Percentiles rank a stretch among this genome's conserved stretches.
These are phyloP conservation scores for Fusarium tanahbumbuense DNA, from an alignment of 2,329 filamentous ascomycete genomes.

Conservation along the genomic window DNA sequence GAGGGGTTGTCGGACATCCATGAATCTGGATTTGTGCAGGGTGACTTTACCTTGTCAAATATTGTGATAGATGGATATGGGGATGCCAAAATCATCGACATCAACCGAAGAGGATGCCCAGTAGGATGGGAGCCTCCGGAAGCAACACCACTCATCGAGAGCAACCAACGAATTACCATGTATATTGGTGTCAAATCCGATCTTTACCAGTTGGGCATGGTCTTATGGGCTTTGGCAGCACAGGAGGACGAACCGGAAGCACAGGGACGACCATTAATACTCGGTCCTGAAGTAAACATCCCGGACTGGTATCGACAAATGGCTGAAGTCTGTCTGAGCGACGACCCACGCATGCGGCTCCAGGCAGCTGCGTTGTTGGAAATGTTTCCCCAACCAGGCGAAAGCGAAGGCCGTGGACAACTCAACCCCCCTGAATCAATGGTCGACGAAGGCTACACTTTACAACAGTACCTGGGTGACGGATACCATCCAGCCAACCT, in stretches of 20 bases:
- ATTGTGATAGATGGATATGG: slow-evolving; percentile 89
- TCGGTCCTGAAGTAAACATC: slow-evolving; percentile 69
- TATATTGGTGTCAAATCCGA: slow-evolving; percentile 99
- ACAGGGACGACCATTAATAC: slow-evolving; percentile 75
- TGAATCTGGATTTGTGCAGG: slow-evolving; percentile 95
- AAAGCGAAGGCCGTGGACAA: slow-evolving; percentile 24
- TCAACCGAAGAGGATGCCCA: slow-evolving; percentile 96
- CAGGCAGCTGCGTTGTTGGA: slow-evolving; percentile 78
- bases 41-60: slow-evolving; percentile 96
- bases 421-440: slow-evolving; percentile 51
- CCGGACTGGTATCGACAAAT: slow-evolving; percentile 84
- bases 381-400: slow-evolving; percentile 67
- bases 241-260: slow-evolving; percentile 91
- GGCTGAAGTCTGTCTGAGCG: slow-evolving; percentile 80
- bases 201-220: slow-evolving; percentile 96
- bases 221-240: slow-evolving; percentile 90
- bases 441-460: slow-evolving; percentile 55
- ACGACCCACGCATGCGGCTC: slow-evolving; percentile 76
- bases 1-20: slow-evolving; percentile 92
- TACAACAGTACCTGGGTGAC: slow-evolving; percentile 55
- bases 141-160: slow-evolving; percentile 84
- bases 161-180: slow-evolving; percentile 91
- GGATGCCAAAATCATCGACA: slow-evolving; percentile 97
- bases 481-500: slow-evolving; percentile 50
- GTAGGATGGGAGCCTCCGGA: slow-evolving; percentile 98